Base-by-base conservation (phyloP, 2,329 filamentous ascomycete species). In the Kalaharituber pfeilii region DNA sequence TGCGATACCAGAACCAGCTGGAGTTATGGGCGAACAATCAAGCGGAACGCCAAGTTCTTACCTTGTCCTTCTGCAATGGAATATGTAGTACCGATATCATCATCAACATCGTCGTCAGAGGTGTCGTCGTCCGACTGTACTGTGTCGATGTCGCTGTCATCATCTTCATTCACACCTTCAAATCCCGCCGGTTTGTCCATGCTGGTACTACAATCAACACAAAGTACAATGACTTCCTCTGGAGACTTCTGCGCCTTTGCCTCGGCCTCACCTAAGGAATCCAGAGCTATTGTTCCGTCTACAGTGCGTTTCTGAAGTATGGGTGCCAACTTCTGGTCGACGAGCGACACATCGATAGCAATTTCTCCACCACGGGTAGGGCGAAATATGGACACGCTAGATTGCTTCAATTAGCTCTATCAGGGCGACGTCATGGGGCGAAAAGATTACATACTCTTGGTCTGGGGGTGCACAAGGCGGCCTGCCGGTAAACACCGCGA, bases 401-500 rank as follows among this genome's bases (percentile, higher is more conserved):
- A 20, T 9, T 1, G 2, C 20, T 7, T 18, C 25, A 4, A 28
- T 55, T 47, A 55, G 26, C 27, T 27, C 52, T 26, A 22, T n/a
- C n/a, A 49, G 44, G 27, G 11, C 4, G 2, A 22, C 11, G 25
- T n/a, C 5, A 11, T 45, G 29, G 18, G 1, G n/a, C 28, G 33
- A 44, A 5, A 25, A 24, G 27, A 45, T 45, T 11, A 22, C 50
- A 50, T 52, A 51, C 39, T 69, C 67, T 28, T 63, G 56, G 3
- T 67, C 66, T 2, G 67, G 65, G 4, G 39, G 58, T 15, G 62
- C 63, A 49, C 66, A 69, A 2, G 57, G 61, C 53, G 65, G 58
- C 25, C 66, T 62, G 1, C 68, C 68, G n/a, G 64, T 60, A 51
- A 68, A 69, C 8, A 68, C 67, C 7, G 66, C 66, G 9, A 68